These are phyloP conservation scores for Nitzschia sp. DNA, from an alignment of 108 stramenopile genomes.

Conservation along the genomic window DNA sequence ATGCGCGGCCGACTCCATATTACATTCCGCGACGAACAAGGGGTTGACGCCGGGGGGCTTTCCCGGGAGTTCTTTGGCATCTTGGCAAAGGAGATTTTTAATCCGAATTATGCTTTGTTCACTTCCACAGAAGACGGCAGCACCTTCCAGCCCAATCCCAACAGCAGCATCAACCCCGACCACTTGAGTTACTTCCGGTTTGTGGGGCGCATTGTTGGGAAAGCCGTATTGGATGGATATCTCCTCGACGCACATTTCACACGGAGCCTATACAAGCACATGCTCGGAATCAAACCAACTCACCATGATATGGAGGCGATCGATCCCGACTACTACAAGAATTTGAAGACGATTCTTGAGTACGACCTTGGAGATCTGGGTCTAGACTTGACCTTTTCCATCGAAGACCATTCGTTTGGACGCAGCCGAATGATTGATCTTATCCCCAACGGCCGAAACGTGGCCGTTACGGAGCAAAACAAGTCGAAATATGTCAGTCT, in stretches of 20 bases:
- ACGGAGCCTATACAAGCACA: conserved; percentile 97
- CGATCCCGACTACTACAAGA: conserved; percentile 98
- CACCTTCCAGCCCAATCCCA: conserved; percentile 98
- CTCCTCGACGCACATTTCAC: conserved; percentile 98
- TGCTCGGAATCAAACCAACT: conserved; percentile 91
- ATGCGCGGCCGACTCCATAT: conserved; percentile 93
- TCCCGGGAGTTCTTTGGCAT: conserved; percentile 97
- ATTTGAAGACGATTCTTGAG: conserved; percentile 90
- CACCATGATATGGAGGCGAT: conserved; percentile 98
- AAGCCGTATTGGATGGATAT: conserved; percentile 97
- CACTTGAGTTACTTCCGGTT: conserved; percentile 97
- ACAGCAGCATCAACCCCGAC: conserved; percentile 92
- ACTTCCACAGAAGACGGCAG: conserved; percentile 95
- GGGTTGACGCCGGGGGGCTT: conserved; percentile 98
- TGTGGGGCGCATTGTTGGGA: conserved; percentile 96
- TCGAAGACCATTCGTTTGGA: conserved; percentile 87
- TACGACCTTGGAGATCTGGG: conserved; percentile 93
- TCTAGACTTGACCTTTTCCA: conserved; percentile 92
- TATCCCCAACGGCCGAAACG: conserved; percentile 89
- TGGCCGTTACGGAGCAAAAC: conserved; percentile 92
- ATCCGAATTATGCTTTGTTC: conserved; percentile 97
- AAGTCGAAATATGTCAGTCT: conserved; percentile 94
- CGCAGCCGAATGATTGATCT: conserved; percentile 85
- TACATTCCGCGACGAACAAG: conserved; percentile 95
- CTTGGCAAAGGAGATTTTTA: conserved; percentile 97